Base-by-base conservation (phyloP, 139 green algal genomes). In the Mesotaenium endlicherianum region DNA sequence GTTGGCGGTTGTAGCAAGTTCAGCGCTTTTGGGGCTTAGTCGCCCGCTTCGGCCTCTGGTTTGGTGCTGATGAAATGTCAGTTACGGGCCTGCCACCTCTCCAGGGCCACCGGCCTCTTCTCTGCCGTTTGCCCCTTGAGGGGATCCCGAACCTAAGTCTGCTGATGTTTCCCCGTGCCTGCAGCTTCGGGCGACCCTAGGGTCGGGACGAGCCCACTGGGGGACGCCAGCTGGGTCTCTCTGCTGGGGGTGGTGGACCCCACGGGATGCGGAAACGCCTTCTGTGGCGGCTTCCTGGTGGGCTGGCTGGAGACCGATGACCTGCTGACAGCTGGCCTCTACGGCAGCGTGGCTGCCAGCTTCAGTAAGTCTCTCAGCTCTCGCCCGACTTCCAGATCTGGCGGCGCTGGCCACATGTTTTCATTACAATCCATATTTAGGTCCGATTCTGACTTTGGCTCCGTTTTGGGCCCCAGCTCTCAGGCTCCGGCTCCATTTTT, bases 211-310 rank as follows among this genome's bases (percentile, higher is more conserved):
- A n/a, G n/a, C n/a, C n/a, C n/a, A n/a, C n/a, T n/a, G n/a, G n/a
- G n/a, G n/a, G n/a, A n/a, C n/a, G n/a, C n/a, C n/a, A n/a, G n/a
- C n/a, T n/a, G 26, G 60, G 60, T 72, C 8, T 6, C 41, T 47
- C 11, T 72, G 6, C 8, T 5, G 36, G 38, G 38, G 44, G 57
- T 84, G n/a, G 42, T 64, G 3, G 77, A 84, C 44, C 31, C 43
- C n/a, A 84, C 77, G n/a, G 77, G 77, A 3, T 84, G 77, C 57
- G 77, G 77, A 6, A 84, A 84, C 30, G 53, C 77, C 8, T 84
- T 84, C 42, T 84, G 77, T 41, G 77, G 77, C 43, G 77, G 77
- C n/a, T 84, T 84, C 14, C 67, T 84, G n/a, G 77, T 34, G 34
- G 77, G 77, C n/a, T 84, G 58, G 55, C 16, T 84, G 34, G 44